Conservation (phyloP, 2,329 filamentous ascomycete species). For the Colletotrichum sidae region DNA sequence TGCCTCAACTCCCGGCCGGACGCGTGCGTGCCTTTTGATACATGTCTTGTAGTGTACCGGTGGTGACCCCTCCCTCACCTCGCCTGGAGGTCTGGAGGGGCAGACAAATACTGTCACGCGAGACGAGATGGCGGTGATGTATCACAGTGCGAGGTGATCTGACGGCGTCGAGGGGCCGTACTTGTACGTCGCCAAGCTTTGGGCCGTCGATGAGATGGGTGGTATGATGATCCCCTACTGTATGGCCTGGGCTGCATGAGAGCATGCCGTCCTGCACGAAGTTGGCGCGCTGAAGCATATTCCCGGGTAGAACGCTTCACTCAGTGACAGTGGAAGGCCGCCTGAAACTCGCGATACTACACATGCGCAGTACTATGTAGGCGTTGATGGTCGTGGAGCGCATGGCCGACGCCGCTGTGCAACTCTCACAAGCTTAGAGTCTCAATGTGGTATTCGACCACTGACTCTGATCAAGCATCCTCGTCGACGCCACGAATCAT, state of each 20-base stretch:
- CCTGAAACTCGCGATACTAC: no score
- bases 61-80: no score
- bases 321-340: no score
- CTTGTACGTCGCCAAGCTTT: slow-evolving; percentile 18
- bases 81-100: no score
- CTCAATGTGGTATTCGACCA: background rate
- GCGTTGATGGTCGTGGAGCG: no score
- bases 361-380: no score
- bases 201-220: slow-evolving; percentile 13
- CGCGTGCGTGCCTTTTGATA: no score
- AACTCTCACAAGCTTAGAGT: slow-evolving; percentile 7
- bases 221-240: slow-evolving; percentile 1
- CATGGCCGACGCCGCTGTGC: background rate
- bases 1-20: background rate
- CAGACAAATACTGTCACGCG: no score
- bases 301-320: background rate
- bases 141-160: slow-evolving; percentile 29
- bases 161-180: slow-evolving; percentile 1
- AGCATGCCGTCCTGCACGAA: slow-evolving; percentile 25
- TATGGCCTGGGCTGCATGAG: slow-evolving; percentile 19
- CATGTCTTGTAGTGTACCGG: no score
- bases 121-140: no score
- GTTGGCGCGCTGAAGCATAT: slow-evolving; percentile 34
- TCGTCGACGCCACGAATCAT: slow-evolving; percentile 23
- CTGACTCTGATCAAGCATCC: slow-evolving; percentile 25